Evolutionary conservation across 148 eudicot genomes (phyloP).

Genomic region (Camellia lanceoleosa): DNA sequence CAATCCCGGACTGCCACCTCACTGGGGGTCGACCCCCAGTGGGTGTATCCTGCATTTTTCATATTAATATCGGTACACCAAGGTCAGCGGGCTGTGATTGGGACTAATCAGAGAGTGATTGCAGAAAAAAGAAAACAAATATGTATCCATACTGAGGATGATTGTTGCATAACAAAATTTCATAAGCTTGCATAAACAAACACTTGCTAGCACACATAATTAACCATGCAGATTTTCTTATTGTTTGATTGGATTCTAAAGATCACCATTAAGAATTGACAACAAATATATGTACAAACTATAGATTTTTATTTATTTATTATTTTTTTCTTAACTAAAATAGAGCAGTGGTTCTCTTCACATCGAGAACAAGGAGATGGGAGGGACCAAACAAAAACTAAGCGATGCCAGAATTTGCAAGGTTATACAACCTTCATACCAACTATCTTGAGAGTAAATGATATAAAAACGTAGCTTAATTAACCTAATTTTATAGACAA

Average conservation of each 20-base stretch:
- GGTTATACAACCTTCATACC: conserved; percentile 35
- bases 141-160: no score
- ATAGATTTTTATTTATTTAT: background rate
- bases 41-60: no score
- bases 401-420: conserved; percentile 19
- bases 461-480: conserved; percentile 15
- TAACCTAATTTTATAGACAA: conserved; percentile 26
- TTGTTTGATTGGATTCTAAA: background rate
- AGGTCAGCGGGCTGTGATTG: no score
- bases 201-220: background rate
- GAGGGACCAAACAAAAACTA: conserved; percentile 30
- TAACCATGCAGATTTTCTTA: conserved; percentile 1
- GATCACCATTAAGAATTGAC: conserved; percentile 11
- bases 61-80: no score
- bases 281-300: conserved; percentile 1
- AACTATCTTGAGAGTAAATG: conserved; percentile 31
- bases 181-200: background rate
- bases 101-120: no score
- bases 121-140: no score
- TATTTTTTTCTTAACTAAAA: conserved; percentile 15
- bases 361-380: conserved; percentile 19
- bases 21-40: no score
- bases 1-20: no score
- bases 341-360: conserved; percentile 18
- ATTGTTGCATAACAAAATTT: no score